These are phyloP conservation scores for Nepenthes alata DNA, from an alignment of 179 eudicot species.

Conservation along the genomic window DNA sequence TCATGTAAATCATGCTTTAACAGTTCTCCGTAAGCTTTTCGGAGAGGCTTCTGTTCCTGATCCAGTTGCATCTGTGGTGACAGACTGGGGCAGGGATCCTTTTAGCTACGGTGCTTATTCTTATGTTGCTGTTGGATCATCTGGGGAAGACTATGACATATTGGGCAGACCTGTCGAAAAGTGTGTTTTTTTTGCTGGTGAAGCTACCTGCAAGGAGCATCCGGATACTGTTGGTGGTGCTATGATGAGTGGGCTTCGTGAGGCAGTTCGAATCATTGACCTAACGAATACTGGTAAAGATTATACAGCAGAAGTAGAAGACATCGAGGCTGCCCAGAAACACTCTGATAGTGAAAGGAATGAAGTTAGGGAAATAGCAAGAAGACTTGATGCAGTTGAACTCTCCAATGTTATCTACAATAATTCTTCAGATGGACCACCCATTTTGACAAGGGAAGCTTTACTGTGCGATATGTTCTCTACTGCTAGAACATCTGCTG, in stretches of 20 bases:
- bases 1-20: slow-evolving; percentile 71
- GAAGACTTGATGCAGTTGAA: slow-evolving; percentile 67
- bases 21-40: slow-evolving; percentile 75
- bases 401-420: slow-evolving; percentile 41
- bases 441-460: slow-evolving; percentile 32
- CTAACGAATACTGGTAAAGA: slow-evolving; percentile 67
- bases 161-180: slow-evolving; percentile 83
- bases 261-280: slow-evolving; percentile 90
- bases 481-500: slow-evolving; percentile 70
- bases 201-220: slow-evolving; percentile 99
- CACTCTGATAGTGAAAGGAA: slow-evolving; percentile 59
- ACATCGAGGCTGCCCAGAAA: slow-evolving; percentile 64
- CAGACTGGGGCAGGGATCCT: slow-evolving; percentile 98
- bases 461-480: slow-evolving; percentile 66
- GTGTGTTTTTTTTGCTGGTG: slow-evolving; percentile 95
- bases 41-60: slow-evolving; percentile 64
- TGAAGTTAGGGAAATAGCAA: slow-evolving; percentile 72
- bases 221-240: slow-evolving; percentile 99
- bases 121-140: slow-evolving; percentile 89
- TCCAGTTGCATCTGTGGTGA: slow-evolving; percentile 88
- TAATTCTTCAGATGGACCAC: slow-evolving; percentile 34
- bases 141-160: slow-evolving; percentile 96
- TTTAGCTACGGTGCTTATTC: slow-evolving; percentile 96
- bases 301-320: slow-evolving; percentile 82
- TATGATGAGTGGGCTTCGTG: slow-evolving; percentile 98